Evolutionary conservation across 2,329 filamentous ascomycete genomes (phyloP), one percentile per base, ranked within the genome.

Genomic region (Calonectria naviculata): DNA sequence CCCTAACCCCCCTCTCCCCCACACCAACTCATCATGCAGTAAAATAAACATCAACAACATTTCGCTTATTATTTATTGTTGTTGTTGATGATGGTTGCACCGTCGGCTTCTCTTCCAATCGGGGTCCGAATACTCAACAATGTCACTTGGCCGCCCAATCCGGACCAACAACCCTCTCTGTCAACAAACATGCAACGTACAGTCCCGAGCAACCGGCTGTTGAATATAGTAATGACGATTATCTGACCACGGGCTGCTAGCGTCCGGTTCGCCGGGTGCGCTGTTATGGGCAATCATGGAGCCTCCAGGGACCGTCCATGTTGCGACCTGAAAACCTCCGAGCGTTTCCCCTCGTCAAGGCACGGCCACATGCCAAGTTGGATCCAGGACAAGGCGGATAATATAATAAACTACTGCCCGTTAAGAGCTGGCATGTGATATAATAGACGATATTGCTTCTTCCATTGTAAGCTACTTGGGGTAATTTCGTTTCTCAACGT

Each of bases 11-110:
- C 31, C 62, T 65, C 49, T 56, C 67, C 67, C 67, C 60, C 68
- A 74, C 47, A 31, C 71, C 71, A 76, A 69, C 65, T 73, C 73
- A 73, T 70, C 70, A 71, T 71, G 74, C 68, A 74, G 64, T 31
- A 61, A 67, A 71, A 72, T 76, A 75, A 75, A 75, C 69, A 76
- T 71, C 66, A 75, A 76, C 70, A 64, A 61, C 52, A 21, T 46
- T 42, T 70, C 62, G 62, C 34, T 62, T 60, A 54, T 61, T 65
- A 47, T 70, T 62, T 47, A 38, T 61, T 67, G 42, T 64, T 67
- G 42, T 64, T 56, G 26, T 64, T 58, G 52, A 38, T 47, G n/a
- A 58, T 44, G 29, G 68, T 41, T 56, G 38, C 54, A 52, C 26
- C 56, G 24, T 36, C n/a, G 44, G 47, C 21, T 29, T 46, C 19